phyloP scores from a whole-genome alignment of 345 rosid genomes.

The Conringia planisiliqua region DNA sequence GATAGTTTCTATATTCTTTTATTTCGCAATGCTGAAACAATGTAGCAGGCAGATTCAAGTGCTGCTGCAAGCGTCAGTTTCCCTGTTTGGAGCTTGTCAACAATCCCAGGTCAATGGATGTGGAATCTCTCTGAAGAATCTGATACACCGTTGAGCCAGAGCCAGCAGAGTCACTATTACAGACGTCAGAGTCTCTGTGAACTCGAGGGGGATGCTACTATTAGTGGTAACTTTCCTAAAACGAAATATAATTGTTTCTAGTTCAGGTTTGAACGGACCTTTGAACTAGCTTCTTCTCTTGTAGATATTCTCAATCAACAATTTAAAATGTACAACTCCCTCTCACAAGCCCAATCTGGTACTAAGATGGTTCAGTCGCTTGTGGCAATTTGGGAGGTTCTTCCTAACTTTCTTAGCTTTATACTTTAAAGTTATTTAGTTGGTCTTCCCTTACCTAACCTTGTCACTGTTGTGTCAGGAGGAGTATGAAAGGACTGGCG shows the following conservation, averaged over 20 bases:
- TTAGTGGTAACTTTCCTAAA: constrained; percentile 56
- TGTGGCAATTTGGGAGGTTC: constrained; percentile 97
- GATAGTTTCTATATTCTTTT: not conserved
- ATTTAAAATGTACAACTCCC: constrained; percentile 54
- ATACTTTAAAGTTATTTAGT: not conserved
- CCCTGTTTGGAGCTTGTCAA: constrained; percentile 67
- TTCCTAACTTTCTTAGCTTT: constrained; percentile 16
- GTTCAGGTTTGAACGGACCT: not conserved
- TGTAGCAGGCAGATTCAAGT: constrained; percentile 58
- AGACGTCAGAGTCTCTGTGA: constrained; percentile 79
- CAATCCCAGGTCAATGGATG: constrained; percentile 78
- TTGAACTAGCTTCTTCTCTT: constrained; percentile 24
- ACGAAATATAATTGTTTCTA: not conserved
- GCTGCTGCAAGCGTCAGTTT: constrained; percentile 38
- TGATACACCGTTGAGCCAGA: constrained; percentile 42
- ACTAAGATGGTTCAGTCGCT: constrained; percentile 95
- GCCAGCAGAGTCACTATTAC: constrained; percentile 36
- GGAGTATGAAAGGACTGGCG: constrained; percentile 80
- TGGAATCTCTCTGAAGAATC: constrained; percentile 52
- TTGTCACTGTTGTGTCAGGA: constrained; percentile 47
- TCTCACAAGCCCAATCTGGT: constrained; percentile 72
- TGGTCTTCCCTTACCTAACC: constrained; percentile 22
- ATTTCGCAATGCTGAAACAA: constrained; percentile 7
- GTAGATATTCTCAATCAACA: constrained; percentile 86
- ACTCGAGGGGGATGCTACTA: constrained; percentile 86